Percentiles rank a stretch among this genome's conserved stretches.
phyloP scores from a whole-genome alignment of 305 asterid species.

The Fraxinus angustifolia region DNA sequence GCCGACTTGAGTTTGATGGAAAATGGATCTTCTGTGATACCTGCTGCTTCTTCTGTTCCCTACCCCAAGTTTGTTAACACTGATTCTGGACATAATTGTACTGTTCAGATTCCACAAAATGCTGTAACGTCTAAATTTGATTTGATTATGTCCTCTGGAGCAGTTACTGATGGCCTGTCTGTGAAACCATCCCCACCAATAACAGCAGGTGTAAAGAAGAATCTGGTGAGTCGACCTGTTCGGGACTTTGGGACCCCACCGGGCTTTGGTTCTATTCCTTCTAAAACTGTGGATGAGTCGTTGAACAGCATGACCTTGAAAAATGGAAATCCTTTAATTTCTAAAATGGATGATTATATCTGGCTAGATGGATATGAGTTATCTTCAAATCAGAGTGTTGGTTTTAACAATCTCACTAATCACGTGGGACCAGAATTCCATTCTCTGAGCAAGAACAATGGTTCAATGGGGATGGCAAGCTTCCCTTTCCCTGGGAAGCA shows the following conservation, averaged over 20 bases:
- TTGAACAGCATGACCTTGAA: conserved; percentile 37
- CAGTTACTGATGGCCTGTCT: conserved; percentile 34
- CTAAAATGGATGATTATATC: conserved; percentile 70
- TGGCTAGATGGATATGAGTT: conserved; percentile 82
- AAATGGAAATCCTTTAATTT: conserved; percentile 38
- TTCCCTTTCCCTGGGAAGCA: conserved; percentile 95
- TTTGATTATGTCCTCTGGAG: conserved; percentile 43
- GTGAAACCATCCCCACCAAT: conserved; percentile 40
- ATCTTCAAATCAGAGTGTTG: conserved; percentile 48
- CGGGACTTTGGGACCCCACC: conserved; percentile 92
- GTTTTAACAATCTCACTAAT: conserved; percentile 44
- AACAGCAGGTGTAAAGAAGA: conserved; percentile 62
- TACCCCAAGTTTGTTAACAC: conserved; percentile 41
- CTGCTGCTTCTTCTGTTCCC: conserved; percentile 46
- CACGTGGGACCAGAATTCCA: conserved; percentile 42
- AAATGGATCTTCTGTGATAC: conserved; percentile 38
- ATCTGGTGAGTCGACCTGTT: conserved; percentile 79
- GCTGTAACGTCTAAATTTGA: conserved; percentile 46
- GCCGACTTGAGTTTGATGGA: conserved; percentile 50
- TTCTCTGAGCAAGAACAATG: conserved; percentile 40
- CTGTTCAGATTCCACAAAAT: conserved; percentile 44
- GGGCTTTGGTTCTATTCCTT: conserved; percentile 76
- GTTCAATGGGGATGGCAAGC: conserved; percentile 40
- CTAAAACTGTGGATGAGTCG: conserved; percentile 60
- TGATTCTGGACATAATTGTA: conserved; percentile 33